phyloP scores from a whole-genome alignment of 2,329 filamentous ascomycete genomes.

The Chrysoporthe puriensis region DNA sequence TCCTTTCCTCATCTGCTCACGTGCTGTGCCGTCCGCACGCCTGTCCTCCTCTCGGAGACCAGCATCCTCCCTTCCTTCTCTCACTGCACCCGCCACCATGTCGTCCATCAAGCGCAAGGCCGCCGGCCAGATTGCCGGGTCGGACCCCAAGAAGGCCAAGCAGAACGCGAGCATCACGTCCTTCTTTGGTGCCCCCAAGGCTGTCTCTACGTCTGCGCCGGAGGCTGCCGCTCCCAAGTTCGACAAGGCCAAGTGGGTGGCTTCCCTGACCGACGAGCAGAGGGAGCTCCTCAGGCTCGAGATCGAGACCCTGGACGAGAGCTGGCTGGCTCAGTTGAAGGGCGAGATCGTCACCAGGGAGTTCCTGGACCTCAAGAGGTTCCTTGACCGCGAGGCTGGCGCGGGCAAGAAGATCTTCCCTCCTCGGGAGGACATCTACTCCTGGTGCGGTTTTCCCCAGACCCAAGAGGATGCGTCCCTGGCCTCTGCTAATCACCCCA shows the following conservation, averaged over 20 bases:
- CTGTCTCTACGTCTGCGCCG: constrained; percentile 29
- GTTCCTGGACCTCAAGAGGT: constrained; percentile 87
- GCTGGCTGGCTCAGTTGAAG: constrained; percentile 87
- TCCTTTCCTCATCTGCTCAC: background rate
- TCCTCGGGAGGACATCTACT: constrained; percentile 87
- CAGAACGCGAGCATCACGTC: constrained; percentile 80
- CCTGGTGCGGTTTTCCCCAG: constrained; percentile 67
- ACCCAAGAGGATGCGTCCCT: background rate
- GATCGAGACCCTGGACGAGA: constrained; percentile 88
- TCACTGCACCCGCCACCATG: constrained; percentile 42
- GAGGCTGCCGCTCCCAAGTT: constrained; percentile 60
- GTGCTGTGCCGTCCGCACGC: background rate
- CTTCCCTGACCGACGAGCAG: constrained; percentile 77
- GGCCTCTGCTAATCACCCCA: constrained; percentile 19
- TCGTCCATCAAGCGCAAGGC: constrained; percentile 69
- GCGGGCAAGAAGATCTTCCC: constrained; percentile 82
- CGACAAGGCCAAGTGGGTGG: constrained; percentile 90
- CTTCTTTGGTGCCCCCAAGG: constrained; percentile 68
- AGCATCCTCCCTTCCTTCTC: constrained; percentile 1
- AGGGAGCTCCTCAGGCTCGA: constrained; percentile 82
- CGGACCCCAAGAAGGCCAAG: constrained; percentile 71
- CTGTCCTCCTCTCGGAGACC: background rate
- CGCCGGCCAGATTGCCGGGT: constrained; percentile 50
- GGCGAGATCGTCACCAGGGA: constrained; percentile 79
- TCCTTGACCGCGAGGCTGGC: constrained; percentile 77